Conservation (phyloP, 2,329 filamentous ascomycete species). For the Waltergamsia citrina region DNA sequence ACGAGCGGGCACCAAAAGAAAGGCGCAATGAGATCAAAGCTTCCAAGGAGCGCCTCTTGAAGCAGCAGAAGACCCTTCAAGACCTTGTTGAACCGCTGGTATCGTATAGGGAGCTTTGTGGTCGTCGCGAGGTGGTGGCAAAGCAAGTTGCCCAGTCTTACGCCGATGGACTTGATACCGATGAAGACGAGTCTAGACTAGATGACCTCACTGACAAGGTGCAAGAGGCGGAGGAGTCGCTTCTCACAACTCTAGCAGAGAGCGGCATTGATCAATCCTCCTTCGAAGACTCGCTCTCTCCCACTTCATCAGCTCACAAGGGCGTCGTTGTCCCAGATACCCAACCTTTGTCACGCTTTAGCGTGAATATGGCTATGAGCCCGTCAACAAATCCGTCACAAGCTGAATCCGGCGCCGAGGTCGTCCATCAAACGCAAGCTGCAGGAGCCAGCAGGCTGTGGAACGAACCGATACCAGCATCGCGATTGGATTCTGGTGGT, state of each 20-base stretch:
- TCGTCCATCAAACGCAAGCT: slow-evolving; percentile 43
- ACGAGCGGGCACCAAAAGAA: slow-evolving; percentile 33
- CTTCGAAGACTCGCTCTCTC: slow-evolving; percentile 15
- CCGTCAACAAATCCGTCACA: slow-evolving; percentile 20
- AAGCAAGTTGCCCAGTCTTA: slow-evolving; percentile 39
- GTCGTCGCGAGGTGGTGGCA: slow-evolving; percentile 34
- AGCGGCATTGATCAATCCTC: slow-evolving; percentile 33
- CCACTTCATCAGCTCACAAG: slow-evolving; percentile 6
- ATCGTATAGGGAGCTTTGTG: slow-evolving; percentile 29
- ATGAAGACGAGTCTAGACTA: slow-evolving; percentile 38
- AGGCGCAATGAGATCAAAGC: slow-evolving; percentile 35
- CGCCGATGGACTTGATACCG: slow-evolving; percentile 38
- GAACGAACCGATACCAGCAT: slow-evolving; percentile 11
- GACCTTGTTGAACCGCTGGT: slow-evolving; percentile 29
- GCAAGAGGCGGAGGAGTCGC: slow-evolving; percentile 28
- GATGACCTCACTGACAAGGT: slow-evolving; percentile 37
- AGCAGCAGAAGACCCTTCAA: slow-evolving; percentile 34
- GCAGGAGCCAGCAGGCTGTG: slow-evolving; percentile 15
- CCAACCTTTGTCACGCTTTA: slow-evolving; percentile 22
- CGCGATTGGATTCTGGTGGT: slow-evolving; percentile 9
- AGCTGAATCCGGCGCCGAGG: slow-evolving; percentile 29
- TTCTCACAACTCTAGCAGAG: slow-evolving; percentile 30
- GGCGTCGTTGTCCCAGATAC: slow-evolving; percentile 31
- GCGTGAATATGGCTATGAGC: slow-evolving; percentile 20
- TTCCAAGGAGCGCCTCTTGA: slow-evolving; percentile 36